Evolutionary conservation across 2,329 filamentous ascomycete genomes (phyloP).

Genomic region (Boeremia lycopersici): DNA sequence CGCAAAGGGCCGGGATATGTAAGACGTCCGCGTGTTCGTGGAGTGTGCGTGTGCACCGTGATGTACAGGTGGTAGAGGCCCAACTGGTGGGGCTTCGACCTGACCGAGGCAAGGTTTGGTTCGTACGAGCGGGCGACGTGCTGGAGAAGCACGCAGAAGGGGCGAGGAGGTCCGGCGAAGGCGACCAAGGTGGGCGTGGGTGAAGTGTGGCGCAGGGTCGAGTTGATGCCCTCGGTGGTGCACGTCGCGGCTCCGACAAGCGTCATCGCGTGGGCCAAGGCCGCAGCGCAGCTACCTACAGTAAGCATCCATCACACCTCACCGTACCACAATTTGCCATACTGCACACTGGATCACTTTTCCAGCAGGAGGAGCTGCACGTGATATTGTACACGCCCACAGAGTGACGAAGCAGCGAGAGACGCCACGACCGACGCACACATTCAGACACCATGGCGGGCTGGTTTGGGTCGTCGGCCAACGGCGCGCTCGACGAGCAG

Average conservation of each 20-base stretch:
- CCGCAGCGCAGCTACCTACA: constrained; percentile 1
- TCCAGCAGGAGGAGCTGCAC: constrained; percentile 1
- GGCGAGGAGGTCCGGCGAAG: not conserved
- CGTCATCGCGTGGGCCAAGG: constrained; percentile 4
- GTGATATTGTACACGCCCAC: not conserved
- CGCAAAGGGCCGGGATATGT: constrained; percentile 5
- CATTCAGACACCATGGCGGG: constrained; percentile 71
- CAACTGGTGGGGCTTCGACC: not conserved
- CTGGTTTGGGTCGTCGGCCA: constrained; percentile 86
- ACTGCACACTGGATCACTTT: not conserved
- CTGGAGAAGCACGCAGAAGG: not conserved
- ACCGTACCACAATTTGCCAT: not conserved
- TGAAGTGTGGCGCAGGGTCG: constrained; percentile 7
- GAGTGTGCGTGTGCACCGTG: constrained; percentile 5
- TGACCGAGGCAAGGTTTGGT: not conserved
- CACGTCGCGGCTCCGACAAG: not conserved
- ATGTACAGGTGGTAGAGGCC: constrained; percentile 10
- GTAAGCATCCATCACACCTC: constrained; percentile 3
- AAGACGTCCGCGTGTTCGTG: constrained; percentile 16
- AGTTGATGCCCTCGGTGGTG: constrained; percentile 7
- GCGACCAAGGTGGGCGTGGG: not conserved
- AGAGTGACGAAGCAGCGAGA: not conserved
- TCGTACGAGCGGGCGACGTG: not conserved
- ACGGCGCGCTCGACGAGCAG: constrained; percentile 93
- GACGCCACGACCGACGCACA: not conserved